These are phyloP conservation scores for Corylus heterophylla DNA, from an alignment of 306 rosid species.

Conservation along the genomic window DNA sequence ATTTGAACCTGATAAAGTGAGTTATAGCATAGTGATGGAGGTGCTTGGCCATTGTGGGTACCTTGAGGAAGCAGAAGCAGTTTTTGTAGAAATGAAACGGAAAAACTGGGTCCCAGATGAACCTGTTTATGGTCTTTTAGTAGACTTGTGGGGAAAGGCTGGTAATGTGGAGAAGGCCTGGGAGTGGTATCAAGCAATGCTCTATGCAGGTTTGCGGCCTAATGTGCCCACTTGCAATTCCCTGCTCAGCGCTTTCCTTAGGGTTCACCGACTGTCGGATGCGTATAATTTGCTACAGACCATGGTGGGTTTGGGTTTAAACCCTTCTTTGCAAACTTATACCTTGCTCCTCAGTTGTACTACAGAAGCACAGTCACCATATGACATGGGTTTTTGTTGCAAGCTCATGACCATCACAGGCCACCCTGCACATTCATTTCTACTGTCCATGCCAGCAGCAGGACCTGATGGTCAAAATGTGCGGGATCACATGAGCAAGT, in stretches of 20 bases:
- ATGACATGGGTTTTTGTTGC: conserved; percentile 70
- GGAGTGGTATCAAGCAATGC: conserved; percentile 86
- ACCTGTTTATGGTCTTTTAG: conserved; percentile 91
- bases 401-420: conserved; percentile 76
- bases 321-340: conserved; percentile 85
- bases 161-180: conserved; percentile 91
- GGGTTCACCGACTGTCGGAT: conserved; percentile 69
- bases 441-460: conserved; percentile 77
- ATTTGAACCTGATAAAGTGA: conserved; percentile 86
- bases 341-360: conserved; percentile 92
- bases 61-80: conserved; percentile 81
- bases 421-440: conserved; percentile 89
- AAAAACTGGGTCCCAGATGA: conserved; percentile 89
- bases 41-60: conserved; percentile 94
- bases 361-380: conserved; percentile 72
- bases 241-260: conserved; percentile 82
- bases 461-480: conserved; percentile 93
- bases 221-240: conserved; percentile 95
- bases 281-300: conserved; percentile 72
- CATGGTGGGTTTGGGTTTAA: conserved; percentile 73
- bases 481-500: conserved; percentile 66
- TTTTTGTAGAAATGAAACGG: conserved; percentile 74
- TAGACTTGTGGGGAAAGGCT: conserved; percentile 95
- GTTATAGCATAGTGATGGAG: conserved; percentile 96
- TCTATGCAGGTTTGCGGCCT: conserved; percentile 76